Percentiles rank a stretch among this genome's conserved stretches.
phyloP scores from a whole-genome alignment of 2,329 filamentous ascomycete species.

The Trichophyton verrucosum region DNA sequence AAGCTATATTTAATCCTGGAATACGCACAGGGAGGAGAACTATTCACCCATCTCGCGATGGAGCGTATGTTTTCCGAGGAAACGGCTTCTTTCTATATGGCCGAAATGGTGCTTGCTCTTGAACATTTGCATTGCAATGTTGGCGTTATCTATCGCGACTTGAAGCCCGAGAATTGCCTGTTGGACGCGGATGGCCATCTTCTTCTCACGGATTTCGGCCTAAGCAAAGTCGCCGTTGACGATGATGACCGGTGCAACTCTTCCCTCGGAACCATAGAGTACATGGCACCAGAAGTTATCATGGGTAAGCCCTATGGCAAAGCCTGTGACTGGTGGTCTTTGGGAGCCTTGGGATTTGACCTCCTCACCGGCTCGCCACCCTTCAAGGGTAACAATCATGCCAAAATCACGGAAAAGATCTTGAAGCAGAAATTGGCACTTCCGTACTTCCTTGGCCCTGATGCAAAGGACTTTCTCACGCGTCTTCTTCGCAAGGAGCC shows the following conservation, averaged over 20 bases:
- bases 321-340: conserved; percentile 96
- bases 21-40: conserved; percentile 91
- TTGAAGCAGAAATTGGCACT: conserved; percentile 79
- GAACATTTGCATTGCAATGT: conserved; percentile 85
- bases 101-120: conserved; percentile 87
- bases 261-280: conserved; percentile 88
- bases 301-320: conserved; percentile 81
- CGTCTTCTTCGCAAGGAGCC: conserved; percentile 87
- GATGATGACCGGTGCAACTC: conserved; percentile 64
- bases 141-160: conserved; percentile 88
- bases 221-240: conserved; percentile 84
- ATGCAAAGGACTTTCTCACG: conserved; percentile 87
- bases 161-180: conserved; percentile 96
- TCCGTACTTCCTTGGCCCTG: conserved; percentile 80
- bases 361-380: conserved; percentile 85
- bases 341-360: conserved; percentile 85
- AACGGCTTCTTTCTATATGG: conserved; percentile 93
- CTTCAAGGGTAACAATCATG: conserved; percentile 79
- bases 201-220: conserved; percentile 87
- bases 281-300: conserved; percentile 97
- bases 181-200: conserved; percentile 84
- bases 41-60: conserved; percentile 87
- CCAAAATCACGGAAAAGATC: conserved; percentile 93
- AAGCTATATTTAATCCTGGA: conserved; percentile 96
- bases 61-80: conserved; percentile 93